phyloP scores from a whole-genome alignment of 495 filamentous ascomycete species.

The Neurospora tetraspora region DNA sequence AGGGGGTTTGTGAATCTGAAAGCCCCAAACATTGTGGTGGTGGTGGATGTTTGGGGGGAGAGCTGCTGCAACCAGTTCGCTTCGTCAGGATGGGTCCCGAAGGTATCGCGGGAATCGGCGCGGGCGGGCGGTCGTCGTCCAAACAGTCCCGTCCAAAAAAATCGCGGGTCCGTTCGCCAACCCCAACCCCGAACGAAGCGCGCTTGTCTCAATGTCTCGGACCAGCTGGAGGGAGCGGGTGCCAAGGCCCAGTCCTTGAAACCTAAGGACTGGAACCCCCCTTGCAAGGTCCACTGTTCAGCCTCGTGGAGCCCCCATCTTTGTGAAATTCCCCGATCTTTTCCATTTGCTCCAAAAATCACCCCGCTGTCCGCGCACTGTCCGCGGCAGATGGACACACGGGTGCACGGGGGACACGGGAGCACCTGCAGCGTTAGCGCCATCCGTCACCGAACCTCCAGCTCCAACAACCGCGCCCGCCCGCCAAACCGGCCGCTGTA shows the following conservation, averaged over 20 bases:
- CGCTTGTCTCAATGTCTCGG: neutral
- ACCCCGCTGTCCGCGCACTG: neutral
- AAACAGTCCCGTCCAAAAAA: neutral
- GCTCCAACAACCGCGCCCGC: neutral
- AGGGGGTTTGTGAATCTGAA: constrained; percentile 72
- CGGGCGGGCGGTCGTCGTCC: neutral
- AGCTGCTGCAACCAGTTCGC: neutral
- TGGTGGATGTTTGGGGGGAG: constrained; percentile 7
- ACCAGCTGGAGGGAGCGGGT: neutral
- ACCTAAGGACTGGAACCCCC: neutral
- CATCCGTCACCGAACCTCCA: neutral
- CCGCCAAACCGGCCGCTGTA: neutral
- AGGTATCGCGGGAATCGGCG: neutral
- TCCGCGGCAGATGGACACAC: neutral
- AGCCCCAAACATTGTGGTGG: constrained; percentile 57
- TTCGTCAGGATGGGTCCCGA: constrained; percentile 1
- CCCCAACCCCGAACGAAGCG: neutral
- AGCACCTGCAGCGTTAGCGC: neutral
- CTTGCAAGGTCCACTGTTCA: neutral
- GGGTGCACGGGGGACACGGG: neutral
- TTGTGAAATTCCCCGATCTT: neutral
- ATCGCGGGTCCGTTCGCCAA: neutral
- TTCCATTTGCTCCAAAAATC: neutral
- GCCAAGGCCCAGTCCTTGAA: neutral
- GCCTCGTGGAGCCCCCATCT: neutral